These are phyloP conservation scores for Inga laurina DNA, from an alignment of 306 rosid species.

Conservation along the genomic window DNA sequence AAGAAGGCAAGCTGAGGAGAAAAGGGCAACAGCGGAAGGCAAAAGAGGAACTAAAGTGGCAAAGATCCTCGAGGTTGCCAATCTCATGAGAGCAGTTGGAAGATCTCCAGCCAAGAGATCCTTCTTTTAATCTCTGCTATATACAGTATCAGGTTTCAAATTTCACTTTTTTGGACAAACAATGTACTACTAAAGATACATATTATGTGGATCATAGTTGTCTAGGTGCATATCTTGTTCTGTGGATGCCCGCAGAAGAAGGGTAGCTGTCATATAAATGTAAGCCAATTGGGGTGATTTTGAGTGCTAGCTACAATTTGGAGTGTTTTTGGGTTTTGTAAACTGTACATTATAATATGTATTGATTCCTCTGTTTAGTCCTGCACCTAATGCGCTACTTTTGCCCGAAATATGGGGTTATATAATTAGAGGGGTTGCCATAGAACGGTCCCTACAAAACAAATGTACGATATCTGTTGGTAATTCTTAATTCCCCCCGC, in stretches of 20 bases:
- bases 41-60: conserved; percentile 94
- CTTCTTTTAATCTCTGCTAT: conserved; percentile 49
- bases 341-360: conserved; percentile 39
- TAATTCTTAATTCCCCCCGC: neutral
- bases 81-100: conserved; percentile 91
- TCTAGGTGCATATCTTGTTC: conserved; percentile 22
- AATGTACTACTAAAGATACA: neutral
- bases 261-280: conserved; percentile 10
- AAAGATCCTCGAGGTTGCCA: conserved; percentile 68
- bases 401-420: conserved; percentile 1
- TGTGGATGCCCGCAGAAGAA: conserved; percentile 36
- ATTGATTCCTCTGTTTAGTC: conserved; percentile 23
- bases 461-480: conserved; percentile 5
- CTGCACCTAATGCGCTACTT: conserved; percentile 12
- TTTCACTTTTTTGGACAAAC: neutral
- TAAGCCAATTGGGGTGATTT: conserved; percentile 40
- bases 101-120: conserved; percentile 86
- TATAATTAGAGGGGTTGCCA: conserved; percentile 9
- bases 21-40: conserved; percentile 86
- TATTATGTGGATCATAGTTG: conserved; percentile 21
- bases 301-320: conserved; percentile 31
- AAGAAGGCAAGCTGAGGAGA: conserved; percentile 84
- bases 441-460: conserved; percentile 23
- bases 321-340: conserved; percentile 37
- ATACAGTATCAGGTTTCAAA: neutral